Base-by-base conservation (phyloP, 768 basidiomycete species). In the Podaxis sp. region DNA sequence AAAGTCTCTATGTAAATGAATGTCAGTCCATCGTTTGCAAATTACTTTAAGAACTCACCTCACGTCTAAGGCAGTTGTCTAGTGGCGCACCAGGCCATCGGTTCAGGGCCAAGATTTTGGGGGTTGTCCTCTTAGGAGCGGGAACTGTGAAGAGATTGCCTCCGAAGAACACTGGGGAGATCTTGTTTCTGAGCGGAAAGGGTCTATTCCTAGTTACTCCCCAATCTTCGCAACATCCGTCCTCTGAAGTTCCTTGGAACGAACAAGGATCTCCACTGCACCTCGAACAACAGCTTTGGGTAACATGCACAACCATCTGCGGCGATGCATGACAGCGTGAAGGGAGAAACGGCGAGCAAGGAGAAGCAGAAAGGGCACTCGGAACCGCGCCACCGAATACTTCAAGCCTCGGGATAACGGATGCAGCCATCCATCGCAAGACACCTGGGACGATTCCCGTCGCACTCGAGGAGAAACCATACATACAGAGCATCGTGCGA, bases 361-460 rank as follows among this genome's bases (percentile, higher is more conserved):
- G 19, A 38, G 52, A 49, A 30, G 17, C n/a, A 17, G 15, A 38
- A 24, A 52, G 9, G 11, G 22, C 19, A 2, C n/a, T 19, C 12
- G 26, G 33, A 26, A 46, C 44, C 33, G 26, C 30, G 33, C 52
- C 30, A 48, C 30, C 55, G 53, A 40, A 61, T 22, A 24, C 30
- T 55, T 56, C 53, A 62, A 48, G n/a, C 52, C 28, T 36, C 22
- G 12, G 53, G 52, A 48, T 62, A 62, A 55, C 61, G 61, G 53
- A 54, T 46, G 61, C 53, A 62, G 61, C 61, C 61, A 62, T 62
- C 61, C 61, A 62, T 62, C 61, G 61, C 61, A 62, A 62, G 61
- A 62, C n/a, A 22, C 61, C 52, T 30, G 61, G 53, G 17, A 54
- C 30, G 61, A 48, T 15, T 46, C 61, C 40, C 40, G 59, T 46